These are phyloP conservation scores for Amorphotheca resinae DNA, from an alignment of 495 filamentous ascomycete genomes.

Conservation along the genomic window DNA sequence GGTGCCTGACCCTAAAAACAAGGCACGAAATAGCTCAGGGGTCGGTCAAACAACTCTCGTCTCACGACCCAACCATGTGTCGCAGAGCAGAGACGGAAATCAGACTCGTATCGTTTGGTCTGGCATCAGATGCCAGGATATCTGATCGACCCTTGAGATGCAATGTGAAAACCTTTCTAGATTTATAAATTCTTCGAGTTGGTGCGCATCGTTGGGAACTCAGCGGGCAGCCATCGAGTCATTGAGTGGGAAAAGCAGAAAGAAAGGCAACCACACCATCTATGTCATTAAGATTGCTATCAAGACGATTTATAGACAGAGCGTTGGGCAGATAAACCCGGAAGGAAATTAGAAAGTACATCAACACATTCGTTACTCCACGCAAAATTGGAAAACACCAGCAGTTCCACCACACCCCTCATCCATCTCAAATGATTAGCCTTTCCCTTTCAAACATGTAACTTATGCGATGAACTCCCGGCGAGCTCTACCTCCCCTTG, in stretches of 20 bases:
- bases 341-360: neutral
- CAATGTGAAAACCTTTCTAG: neutral
- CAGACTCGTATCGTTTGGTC: neutral
- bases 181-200: neutral
- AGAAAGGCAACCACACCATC: neutral
- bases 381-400: neutral
- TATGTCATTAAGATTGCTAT: conserved; percentile 5
- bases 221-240: no score
- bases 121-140: no score
- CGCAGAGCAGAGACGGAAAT: conserved; percentile 4
- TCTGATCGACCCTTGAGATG: no score
- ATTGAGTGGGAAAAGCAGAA: neutral
- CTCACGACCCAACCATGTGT: conserved; percentile 3
- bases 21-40: neutral
- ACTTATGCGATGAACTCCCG: conserved; percentile 18
- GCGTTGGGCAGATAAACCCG: neutral
- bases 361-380: no score
- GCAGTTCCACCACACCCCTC: neutral
- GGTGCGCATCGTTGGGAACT: no score
- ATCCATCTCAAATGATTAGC: conserved; percentile 2
- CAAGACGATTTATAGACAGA: conserved; percentile 4
- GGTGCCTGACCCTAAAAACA: neutral
- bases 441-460: neutral
- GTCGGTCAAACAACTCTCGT: conserved; percentile 5
- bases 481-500: conserved; percentile 1